A percentile compares a stretch with the other conserved stretches of the same genome.
Conservation (phyloP, 2,329 filamentous ascomycete genomes). For the Botrytis galanthina region DNA sequence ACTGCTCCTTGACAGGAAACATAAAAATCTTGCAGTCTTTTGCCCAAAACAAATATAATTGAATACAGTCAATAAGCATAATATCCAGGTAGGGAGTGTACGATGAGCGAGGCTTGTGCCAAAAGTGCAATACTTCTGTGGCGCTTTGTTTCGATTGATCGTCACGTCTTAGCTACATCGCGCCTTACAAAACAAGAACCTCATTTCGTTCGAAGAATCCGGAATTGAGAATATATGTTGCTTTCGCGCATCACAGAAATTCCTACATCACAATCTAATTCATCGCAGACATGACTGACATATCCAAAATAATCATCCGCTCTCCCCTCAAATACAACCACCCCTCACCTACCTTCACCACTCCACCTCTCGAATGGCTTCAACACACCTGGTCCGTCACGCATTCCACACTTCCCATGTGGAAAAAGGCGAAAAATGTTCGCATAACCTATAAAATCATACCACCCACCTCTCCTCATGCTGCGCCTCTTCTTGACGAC, state of each 20-base stretch:
- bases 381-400: constrained; percentile 70
- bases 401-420: constrained; percentile 76
- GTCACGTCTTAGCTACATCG: constrained; percentile 1
- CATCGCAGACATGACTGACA: background rate
- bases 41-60: background rate
- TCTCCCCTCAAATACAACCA: constrained; percentile 23
- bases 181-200: background rate
- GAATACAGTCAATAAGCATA: background rate
- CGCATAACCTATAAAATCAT: constrained; percentile 70
- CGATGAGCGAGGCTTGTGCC: background rate
- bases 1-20: background rate
- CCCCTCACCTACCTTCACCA: constrained; percentile 19
- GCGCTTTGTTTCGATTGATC: constrained; percentile 19
- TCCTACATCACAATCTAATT: background rate
- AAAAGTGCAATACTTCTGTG: background rate
- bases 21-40: background rate
- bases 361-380: constrained; percentile 52
- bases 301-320: constrained; percentile 20
- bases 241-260: background rate
- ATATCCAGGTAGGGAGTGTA: background rate
- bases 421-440: constrained; percentile 76
- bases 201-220: no score
- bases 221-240: background rate
- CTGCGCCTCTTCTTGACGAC: constrained; percentile 56
- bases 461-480: constrained; percentile 28